A percentile compares a stretch with the other conserved stretches of the same genome.
Evolutionary conservation across 1,284 basidiomycete species (phyloP).

Genomic region (Lentinus polychrous): DNA sequence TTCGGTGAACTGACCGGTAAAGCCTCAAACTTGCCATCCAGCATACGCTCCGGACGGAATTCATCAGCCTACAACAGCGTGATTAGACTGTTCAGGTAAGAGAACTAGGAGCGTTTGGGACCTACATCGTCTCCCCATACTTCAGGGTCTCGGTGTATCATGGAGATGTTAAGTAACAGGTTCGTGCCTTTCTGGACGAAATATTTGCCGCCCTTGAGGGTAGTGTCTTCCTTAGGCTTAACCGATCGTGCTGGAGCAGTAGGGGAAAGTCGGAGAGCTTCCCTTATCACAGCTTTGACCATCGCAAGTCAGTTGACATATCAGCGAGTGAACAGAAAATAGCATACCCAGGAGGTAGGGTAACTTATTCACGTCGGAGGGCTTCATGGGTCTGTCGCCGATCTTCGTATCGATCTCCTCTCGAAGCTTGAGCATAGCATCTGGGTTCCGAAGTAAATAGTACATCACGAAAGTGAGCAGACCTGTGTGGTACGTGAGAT

Average conservation of each 20-base stretch:
- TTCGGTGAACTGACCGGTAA: slow-evolving; percentile 26
- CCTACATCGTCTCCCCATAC: slow-evolving; percentile 44
- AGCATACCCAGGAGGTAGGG: slow-evolving; percentile 33
- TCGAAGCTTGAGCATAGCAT: slow-evolving; percentile 34
- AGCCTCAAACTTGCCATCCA: slow-evolving; percentile 37
- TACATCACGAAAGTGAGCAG: slow-evolving; percentile 34
- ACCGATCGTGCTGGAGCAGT: slow-evolving; percentile 31
- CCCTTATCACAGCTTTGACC: slow-evolving; percentile 43
- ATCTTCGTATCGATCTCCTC: slow-evolving; percentile 41
- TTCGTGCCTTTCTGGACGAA: slow-evolving; percentile 28
- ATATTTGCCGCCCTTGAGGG: slow-evolving; percentile 32
- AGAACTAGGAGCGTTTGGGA: slow-evolving; percentile 1
- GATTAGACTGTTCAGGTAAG: background rate
- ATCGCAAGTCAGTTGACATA: no score
- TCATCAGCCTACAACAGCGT: slow-evolving; percentile 23
- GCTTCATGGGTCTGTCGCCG: slow-evolving; percentile 28
- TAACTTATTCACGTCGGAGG: slow-evolving; percentile 35
- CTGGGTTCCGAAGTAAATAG: slow-evolving; percentile 39
- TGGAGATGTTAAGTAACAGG: slow-evolving; percentile 28
- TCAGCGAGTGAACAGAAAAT: background rate
- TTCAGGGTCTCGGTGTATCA: slow-evolving; percentile 35
- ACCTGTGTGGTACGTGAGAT: slow-evolving; percentile 15
- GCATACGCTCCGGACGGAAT: slow-evolving; percentile 41
- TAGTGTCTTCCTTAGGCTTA: slow-evolving; percentile 29
- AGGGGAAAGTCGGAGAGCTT: slow-evolving; percentile 37